Base-by-base conservation (phyloP, 2,329 filamentous ascomycete genomes). In the Talaromyces sp. region DNA sequence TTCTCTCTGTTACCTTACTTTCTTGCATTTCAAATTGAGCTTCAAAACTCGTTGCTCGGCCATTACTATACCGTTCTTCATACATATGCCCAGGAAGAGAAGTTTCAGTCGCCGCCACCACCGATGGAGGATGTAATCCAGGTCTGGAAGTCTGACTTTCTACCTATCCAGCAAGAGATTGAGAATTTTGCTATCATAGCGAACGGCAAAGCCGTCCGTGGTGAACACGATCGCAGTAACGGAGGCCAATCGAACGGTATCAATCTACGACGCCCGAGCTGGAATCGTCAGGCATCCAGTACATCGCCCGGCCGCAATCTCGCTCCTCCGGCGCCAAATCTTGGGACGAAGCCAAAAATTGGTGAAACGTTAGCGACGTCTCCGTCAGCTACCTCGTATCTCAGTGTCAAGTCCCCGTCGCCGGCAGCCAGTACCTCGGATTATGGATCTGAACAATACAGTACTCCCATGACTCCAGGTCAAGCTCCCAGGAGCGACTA, bases 51-150 rank as follows among this genome's bases (percentile, higher is more conserved):
- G 56, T 81, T 95, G 61, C 85, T 95, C 5, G 91, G 88, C 0
- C 84, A 93, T 67, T 88, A 92, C 70, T 95, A 95, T 77, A 95
- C 91, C 0, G 83, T 87, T 4, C 80, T 94, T 7, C 88, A 93
- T 73, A 87, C 85, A 64, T 95, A 90, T 76, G 92, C 89, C 69
- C 83, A 88, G 69, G 85, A 89, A 35, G 83, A 88, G 69, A 82
- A 85, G 5, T 89, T 93, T 70, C 89, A 89, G 0, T 89, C 89
- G 54, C 89, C 90, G 1, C 84, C 91, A 11, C 89, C 90, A 2
- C 85, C 89, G 17, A 89, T 93, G 81, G 86, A 89, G 31, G 85
- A 90, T 60, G 87, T 95, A 6, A 82, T 93, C 65, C 81, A 85
- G 5, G 77, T 82, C 50, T 95, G 89, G 87, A 85, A 89, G 60